phyloP scores from a whole-genome alignment of 1,139 yeast species.

The Taiozyma onychis region DNA sequence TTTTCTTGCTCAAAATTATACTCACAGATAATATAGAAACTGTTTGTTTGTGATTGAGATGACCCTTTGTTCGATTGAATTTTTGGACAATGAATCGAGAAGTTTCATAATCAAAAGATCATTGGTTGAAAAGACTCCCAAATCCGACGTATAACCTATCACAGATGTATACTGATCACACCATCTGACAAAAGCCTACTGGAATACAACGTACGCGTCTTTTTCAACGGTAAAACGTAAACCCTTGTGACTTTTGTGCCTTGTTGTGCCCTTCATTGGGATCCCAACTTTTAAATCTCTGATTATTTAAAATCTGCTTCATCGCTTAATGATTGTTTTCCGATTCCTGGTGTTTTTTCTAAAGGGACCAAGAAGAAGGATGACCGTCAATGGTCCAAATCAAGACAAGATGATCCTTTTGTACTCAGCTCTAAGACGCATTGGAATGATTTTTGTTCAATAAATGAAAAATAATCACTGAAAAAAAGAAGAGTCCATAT shows the following conservation, averaged over 20 bases:
- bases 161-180: constrained; percentile 17
- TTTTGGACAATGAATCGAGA: neutral
- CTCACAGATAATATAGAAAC: neutral
- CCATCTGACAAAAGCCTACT: constrained; percentile 3
- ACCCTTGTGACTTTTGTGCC: neutral
- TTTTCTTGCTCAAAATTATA: neutral
- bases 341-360: neutral
- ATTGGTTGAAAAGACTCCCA: constrained; percentile 2
- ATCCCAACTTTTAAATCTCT: neutral
- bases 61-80: neutral
- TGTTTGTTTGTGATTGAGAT: constrained; percentile 10
- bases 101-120: neutral
- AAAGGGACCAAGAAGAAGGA: neutral
- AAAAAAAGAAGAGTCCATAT: constrained; percentile 13
- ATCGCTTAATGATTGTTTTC: neutral
- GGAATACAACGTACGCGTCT: neutral
- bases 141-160: constrained; percentile 16
- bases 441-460: constrained; percentile 18
- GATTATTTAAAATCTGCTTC: neutral
- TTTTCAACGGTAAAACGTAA: neutral
- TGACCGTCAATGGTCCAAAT: neutral
- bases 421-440: constrained; percentile 10
- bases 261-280: constrained; percentile 18
- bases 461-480: constrained; percentile 15
- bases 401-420: constrained; percentile 8